phyloP scores from a whole-genome alignment of 768 basidiomycete genomes.

The Trametes meyenii region DNA sequence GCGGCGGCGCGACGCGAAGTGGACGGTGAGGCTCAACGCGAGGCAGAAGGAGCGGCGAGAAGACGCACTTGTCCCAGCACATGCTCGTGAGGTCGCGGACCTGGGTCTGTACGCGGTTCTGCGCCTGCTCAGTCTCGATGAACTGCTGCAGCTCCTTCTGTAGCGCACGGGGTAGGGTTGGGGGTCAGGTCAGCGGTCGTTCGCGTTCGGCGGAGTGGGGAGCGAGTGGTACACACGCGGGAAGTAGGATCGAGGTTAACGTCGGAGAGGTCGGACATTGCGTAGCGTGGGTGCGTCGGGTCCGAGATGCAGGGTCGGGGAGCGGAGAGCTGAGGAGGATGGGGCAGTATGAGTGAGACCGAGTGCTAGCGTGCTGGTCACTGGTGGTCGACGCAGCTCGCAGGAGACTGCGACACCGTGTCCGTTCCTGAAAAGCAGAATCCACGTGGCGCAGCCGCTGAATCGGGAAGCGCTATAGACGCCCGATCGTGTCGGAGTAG shows the following conservation, averaged over 20 bases:
- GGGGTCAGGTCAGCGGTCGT: slow-evolving; percentile 12
- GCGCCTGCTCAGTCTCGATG: slow-evolving; percentile 81
- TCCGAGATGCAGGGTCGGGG: slow-evolving; percentile 11
- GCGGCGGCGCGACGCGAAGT: slow-evolving; percentile 3
- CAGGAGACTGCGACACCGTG: neutral
- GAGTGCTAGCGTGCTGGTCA: too few species aligned
- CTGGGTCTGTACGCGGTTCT: slow-evolving; percentile 66
- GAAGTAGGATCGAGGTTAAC: slow-evolving; percentile 76
- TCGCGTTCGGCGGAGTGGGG: slow-evolving; percentile 18
- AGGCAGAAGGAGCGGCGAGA: slow-evolving; percentile 5
- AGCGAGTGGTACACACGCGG: slow-evolving; percentile 47
- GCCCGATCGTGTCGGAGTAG: slow-evolving; percentile 20
- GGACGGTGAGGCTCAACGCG: neutral
- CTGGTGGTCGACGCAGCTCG: neutral
- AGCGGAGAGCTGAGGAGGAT: slow-evolving; percentile 10
- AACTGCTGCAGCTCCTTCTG: slow-evolving; percentile 85
- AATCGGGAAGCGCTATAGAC: slow-evolving; percentile 8
- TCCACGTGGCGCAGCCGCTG: slow-evolving; percentile 15
- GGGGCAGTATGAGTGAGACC: neutral
- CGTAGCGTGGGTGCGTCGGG: neutral
- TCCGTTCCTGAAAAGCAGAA: slow-evolving; percentile 16
- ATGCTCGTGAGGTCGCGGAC: slow-evolving; percentile 80
- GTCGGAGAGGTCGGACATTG: slow-evolving; percentile 45
- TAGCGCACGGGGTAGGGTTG: neutral
- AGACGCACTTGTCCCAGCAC: slow-evolving; percentile 92